Conservation (phyloP, 192 early-diverging fungal genomes). For the Mortierella alpina region DNA sequence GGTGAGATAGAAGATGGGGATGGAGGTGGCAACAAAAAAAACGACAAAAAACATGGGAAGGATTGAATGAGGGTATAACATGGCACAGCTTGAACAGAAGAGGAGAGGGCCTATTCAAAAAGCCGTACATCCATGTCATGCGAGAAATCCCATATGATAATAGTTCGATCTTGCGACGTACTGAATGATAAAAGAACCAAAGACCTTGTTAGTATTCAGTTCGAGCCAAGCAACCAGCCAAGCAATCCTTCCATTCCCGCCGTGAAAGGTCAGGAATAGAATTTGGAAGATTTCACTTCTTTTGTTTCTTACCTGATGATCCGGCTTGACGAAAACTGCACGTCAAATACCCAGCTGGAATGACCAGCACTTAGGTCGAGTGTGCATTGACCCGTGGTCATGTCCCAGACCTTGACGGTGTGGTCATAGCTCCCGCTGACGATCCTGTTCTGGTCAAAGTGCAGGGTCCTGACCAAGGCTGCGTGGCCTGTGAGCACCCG, state of each 20-base stretch:
- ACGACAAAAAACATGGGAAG: neutral
- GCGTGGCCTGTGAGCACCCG: slow-evolving; percentile 75
- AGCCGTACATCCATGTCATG: slow-evolving; percentile 26
- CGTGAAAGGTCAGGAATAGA: neutral
- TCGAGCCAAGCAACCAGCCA: neutral
- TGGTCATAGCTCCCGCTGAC: slow-evolving; percentile 96
- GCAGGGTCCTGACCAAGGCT: slow-evolving; percentile 85
- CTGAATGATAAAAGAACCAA: slow-evolving; percentile 7
- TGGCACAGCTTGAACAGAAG: neutral
- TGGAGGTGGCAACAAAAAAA: neutral
- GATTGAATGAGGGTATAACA: neutral
- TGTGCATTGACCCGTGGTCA: slow-evolving; percentile 79
- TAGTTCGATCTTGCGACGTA: slow-evolving; percentile 38
- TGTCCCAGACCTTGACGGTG: slow-evolving; percentile 95
- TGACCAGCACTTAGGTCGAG: slow-evolving; percentile 80
- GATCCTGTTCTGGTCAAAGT: slow-evolving; percentile 83
- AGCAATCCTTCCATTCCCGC: neutral
- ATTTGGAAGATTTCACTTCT: neutral
- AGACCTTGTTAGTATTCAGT: slow-evolving; percentile 2
- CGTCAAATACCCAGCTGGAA: slow-evolving; percentile 97
- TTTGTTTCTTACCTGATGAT: slow-evolving; percentile 75
- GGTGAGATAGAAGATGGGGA: neutral
- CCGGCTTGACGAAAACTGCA: slow-evolving; percentile 83
- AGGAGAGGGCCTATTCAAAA: slow-evolving; percentile 9
- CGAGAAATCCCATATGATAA: slow-evolving; percentile 47